Evolutionary conservation across 768 basidiomycete genomes (phyloP), one percentile per base, ranked within the genome.

Genomic region (Filobasidium floriforme): DNA sequence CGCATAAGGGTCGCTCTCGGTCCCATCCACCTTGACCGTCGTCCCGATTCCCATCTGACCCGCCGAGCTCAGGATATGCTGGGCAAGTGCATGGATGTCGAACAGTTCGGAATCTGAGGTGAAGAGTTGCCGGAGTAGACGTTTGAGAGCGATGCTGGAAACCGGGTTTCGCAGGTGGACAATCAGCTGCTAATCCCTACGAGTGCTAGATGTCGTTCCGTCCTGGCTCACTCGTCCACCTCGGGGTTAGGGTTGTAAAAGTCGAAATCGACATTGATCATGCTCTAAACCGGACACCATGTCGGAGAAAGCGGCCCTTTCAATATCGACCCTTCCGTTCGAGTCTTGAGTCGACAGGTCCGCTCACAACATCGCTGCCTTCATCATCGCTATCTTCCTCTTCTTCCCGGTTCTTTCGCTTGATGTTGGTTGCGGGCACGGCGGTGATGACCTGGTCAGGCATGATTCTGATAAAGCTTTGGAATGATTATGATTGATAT

Each of bases 11-110:
- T 96, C 93, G 73, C 89, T 89, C 73, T 90, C 88, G 60, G 82
- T 83, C 2, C 89, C 89, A 77, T 98, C 93, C 12, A 89, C 90
- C 80, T 97, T 97, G 73, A 97, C 86, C 0, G 89, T 92, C 41
- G 89, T 89, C 19, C 94, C 94, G 5, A 92, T 85, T 9, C 76
- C 76, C 49, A 61, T 61, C 14, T 82, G 73, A 14, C 77, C 80
- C 0, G 88, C 85, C 70, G 90, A 88, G 0, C 83, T 80, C 18
- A 93, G 79, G 18, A 97, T 84, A 29, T 93, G 82, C 62, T 93
- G 89, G 0, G 89, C 84, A 2, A 99, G 83, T 6, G 87, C 86
- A 62, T 88, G 83, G 1, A 89, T 79, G 70, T 87, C 81, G 43
- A 99, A 81, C 7, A 80, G 73, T 59, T 88, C 86, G 0, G 90